These are phyloP conservation scores for Didymella glomerata DNA, from an alignment of 2,329 filamentous ascomycete species.

Conservation along the genomic window DNA sequence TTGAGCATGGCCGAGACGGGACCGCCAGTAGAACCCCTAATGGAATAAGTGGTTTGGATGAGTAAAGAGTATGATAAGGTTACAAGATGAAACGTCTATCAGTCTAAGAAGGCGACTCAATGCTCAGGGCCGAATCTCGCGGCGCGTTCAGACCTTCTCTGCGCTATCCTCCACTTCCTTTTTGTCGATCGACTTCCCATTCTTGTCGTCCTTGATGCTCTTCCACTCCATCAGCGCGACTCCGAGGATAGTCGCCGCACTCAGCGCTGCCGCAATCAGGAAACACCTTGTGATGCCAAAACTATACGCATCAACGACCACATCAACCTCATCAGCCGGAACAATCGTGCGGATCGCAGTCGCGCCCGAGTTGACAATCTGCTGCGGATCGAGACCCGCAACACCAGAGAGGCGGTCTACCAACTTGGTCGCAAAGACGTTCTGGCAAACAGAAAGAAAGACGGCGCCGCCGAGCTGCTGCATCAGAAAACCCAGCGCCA, in stretches of 20 bases:
- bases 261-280: slow-evolving; percentile 65
- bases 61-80: neutral
- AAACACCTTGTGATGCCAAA: slow-evolving; percentile 65
- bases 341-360: slow-evolving; percentile 67
- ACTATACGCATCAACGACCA: slow-evolving; percentile 70
- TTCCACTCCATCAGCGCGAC: slow-evolving; percentile 67
- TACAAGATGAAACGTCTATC: neutral
- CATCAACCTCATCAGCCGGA: slow-evolving; percentile 57
- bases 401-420: slow-evolving; percentile 33
- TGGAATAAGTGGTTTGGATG: neutral
- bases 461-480: slow-evolving; percentile 59
- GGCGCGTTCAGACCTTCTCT: slow-evolving; percentile 4
- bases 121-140: neutral
- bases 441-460: slow-evolving; percentile 57
- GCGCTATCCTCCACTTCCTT: neutral
- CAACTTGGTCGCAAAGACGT: slow-evolving; percentile 40
- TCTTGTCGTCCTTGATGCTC: slow-evolving; percentile 62
- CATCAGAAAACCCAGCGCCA: slow-evolving; percentile 52
- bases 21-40: too few relatives aligned
- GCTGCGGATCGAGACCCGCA: slow-evolving; percentile 28
- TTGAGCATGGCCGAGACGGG: neutral
- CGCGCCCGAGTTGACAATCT: slow-evolving; percentile 52
- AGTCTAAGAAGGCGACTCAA: neutral
- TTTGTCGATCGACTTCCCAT: neutral
- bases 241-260: slow-evolving; percentile 62